Conservation (phyloP, 768 basidiomycete species). For the Leucocoprinus leucothites region DNA sequence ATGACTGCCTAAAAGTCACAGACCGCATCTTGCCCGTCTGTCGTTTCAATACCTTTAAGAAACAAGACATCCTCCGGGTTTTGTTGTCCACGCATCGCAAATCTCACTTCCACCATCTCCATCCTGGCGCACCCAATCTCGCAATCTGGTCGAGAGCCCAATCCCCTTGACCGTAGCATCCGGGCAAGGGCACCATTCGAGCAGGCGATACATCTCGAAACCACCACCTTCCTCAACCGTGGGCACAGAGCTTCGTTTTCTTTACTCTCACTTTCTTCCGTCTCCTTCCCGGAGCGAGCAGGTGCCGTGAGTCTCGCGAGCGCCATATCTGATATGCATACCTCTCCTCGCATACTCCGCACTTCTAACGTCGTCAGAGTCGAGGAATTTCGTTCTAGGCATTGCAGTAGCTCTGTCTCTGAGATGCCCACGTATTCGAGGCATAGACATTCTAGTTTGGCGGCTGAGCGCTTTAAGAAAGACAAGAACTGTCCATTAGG, state of each 20-base stretch:
- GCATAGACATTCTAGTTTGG: constrained; percentile 15
- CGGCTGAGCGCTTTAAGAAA: constrained; percentile 17
- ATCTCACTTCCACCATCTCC: not conserved
- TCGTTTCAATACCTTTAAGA: not conserved
- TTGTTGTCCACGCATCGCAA: not conserved
- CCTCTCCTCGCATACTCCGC: constrained; percentile 14
- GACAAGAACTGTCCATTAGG: constrained; percentile 15
- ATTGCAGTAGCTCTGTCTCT: constrained; percentile 18
- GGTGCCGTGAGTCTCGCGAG: constrained; percentile 12
- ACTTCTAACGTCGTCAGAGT: constrained; percentile 18
- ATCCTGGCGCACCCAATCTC: no score
- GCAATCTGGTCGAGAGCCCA: not conserved
- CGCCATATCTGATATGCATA: constrained; percentile 14
- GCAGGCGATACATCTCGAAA: constrained; percentile 15
- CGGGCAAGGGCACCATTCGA: constrained; percentile 17
- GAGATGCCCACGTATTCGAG: constrained; percentile 21
- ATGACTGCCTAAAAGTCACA: no score
- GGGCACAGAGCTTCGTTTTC: not conserved
- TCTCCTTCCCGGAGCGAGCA: no score
- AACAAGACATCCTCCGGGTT: not conserved
- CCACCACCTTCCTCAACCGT: not conserved
- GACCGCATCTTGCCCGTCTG: no score
- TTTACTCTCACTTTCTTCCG: not conserved
- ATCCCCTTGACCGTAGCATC: constrained; percentile 15
- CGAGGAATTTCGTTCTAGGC: constrained; percentile 15